Evolutionary conservation across 106 monocot species (phyloP).

Genomic region (Chionographis japonica): DNA sequence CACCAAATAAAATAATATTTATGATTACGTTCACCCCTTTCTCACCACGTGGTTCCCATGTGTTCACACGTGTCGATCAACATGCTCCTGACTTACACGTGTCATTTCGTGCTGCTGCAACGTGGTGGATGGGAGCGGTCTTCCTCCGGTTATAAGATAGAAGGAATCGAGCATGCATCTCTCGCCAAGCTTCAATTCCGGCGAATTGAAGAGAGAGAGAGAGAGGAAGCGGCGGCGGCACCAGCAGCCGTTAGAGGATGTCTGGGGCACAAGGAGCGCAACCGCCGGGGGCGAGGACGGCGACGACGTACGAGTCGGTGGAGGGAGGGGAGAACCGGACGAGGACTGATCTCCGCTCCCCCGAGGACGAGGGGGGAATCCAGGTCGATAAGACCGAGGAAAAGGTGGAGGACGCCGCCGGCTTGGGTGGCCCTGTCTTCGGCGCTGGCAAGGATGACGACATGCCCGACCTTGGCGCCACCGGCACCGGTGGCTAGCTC

Average conservation of each 20-base stretch:
- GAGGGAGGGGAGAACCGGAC: conserved; percentile 38
- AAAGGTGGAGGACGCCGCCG: conserved; percentile 45
- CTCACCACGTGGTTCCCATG: no score
- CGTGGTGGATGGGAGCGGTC: no score
- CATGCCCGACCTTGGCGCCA: conserved; percentile 45
- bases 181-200: no score
- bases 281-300: conserved; percentile 38
- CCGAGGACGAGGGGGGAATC: conserved; percentile 32
- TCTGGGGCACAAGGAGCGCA: conserved; percentile 69
- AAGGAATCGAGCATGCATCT: no score
- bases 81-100: no score
- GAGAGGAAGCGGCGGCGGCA: no score
- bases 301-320: conserved; percentile 58
- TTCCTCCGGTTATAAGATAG: no score
- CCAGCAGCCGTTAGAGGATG: conserved; percentile 11
- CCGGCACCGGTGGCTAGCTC: conserved; percentile 34
- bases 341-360: conserved; percentile 24
- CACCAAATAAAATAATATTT: no score
- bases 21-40: no score
- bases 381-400: conserved; percentile 43
- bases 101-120: no score
- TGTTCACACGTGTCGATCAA: no score
- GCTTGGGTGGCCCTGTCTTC: conserved; percentile 30
- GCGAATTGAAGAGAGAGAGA: no score
- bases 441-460: conserved; percentile 36